Conservation (phyloP, 2,329 filamentous ascomycete species). For the Herpotrichia juniperi region DNA sequence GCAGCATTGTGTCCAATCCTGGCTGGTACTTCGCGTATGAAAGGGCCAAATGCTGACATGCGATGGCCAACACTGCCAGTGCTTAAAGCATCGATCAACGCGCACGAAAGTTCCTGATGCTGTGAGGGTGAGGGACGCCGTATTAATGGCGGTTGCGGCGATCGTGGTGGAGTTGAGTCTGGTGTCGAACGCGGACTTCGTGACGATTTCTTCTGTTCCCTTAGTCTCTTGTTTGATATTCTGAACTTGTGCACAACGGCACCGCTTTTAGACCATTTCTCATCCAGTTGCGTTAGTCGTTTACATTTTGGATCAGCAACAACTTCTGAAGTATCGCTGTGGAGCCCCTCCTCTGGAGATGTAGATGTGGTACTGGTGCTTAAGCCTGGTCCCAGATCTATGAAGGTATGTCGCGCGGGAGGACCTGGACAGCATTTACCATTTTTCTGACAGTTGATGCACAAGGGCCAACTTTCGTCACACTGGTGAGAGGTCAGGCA, state of each 20-base stretch:
- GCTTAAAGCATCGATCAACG: constrained; percentile 29
- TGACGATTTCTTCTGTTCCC: constrained; percentile 10
- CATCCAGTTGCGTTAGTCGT: constrained; percentile 29
- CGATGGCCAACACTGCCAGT: constrained; percentile 35
- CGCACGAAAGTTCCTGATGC: constrained; percentile 33
- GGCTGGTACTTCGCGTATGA: constrained; percentile 36
- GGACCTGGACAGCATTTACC: constrained; percentile 41
- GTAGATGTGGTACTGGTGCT: constrained; percentile 6
- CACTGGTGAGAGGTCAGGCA: constrained; percentile 19
- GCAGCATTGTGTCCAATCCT: constrained; percentile 39
- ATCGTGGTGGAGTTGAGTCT: constrained; percentile 19
- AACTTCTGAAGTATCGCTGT: neutral
- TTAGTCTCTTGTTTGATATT: constrained; percentile 21
- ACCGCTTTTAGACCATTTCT: constrained; percentile 32
- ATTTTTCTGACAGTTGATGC: constrained; percentile 42
- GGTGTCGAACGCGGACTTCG: constrained; percentile 10
- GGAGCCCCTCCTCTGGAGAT: neutral
- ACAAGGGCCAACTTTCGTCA: constrained; percentile 43
- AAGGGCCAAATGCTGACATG: constrained; percentile 39
- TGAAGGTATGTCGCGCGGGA: constrained; percentile 40
- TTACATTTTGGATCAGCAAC: constrained; percentile 18
- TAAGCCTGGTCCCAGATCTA: constrained; percentile 30
- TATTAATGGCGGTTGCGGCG: constrained; percentile 20
- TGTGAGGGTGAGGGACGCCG: constrained; percentile 32
- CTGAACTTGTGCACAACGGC: constrained; percentile 35